phyloP scores from a whole-genome alignment of 1,284 basidiomycete genomes.

The Puccinia horiana region DNA sequence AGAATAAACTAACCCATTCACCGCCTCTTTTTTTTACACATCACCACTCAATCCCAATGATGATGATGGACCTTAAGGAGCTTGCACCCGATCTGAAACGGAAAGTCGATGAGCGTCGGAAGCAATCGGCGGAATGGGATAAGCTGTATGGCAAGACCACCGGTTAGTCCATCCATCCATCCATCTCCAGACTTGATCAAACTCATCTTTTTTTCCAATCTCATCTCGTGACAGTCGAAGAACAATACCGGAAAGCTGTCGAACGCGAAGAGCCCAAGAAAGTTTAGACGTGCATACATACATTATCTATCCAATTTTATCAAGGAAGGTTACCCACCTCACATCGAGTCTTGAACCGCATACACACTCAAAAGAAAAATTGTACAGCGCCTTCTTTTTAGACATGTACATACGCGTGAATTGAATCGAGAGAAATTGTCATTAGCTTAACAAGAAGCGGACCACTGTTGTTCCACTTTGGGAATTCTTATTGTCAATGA shows the following conservation, averaged over 20 bases:
- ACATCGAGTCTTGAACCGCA: too few relatives aligned
- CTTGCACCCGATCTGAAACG: conserved; percentile 34
- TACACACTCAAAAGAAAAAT: too few relatives aligned
- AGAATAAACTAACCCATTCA: too few relatives aligned
- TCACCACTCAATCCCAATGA: too few relatives aligned
- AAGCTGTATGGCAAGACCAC: conserved; percentile 33
- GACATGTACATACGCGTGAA: too few relatives aligned
- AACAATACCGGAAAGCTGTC: conserved; percentile 25
- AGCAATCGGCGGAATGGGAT: conserved; percentile 35
- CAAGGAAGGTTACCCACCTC: not conserved
- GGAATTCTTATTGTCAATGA: too few relatives aligned
- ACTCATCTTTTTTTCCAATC: not conserved
- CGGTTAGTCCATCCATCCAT: not conserved
- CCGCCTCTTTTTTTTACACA: too few relatives aligned
- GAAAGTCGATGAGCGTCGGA: conserved; percentile 31
- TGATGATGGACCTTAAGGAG: not conserved
- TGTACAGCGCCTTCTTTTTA: too few relatives aligned
- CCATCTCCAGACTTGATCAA: not conserved
- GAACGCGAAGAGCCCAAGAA: conserved; percentile 14
- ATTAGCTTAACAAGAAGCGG: too few relatives aligned
- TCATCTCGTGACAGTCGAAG: conserved; percentile 20
- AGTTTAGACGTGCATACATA: not conserved
- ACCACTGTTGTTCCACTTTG: too few relatives aligned
- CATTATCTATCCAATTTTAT: not conserved
- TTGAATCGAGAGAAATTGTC: too few relatives aligned